Conservation (phyloP, 768 basidiomycete species). For the Termitomyces sp. region DNA sequence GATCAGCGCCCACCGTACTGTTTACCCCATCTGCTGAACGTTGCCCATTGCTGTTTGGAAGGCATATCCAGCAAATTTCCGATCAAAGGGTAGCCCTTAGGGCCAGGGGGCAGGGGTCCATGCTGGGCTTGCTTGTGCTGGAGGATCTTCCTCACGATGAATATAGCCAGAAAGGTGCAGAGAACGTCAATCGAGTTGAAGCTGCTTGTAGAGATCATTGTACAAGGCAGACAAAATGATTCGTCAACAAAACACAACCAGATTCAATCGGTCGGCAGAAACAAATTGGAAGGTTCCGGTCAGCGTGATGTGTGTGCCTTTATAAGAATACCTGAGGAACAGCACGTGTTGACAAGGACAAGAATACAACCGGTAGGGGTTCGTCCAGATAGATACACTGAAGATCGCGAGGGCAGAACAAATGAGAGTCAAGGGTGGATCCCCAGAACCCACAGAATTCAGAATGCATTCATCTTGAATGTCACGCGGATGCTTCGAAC, state of each 20-base stretch:
- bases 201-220: not conserved
- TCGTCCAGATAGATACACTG: too few relatives aligned
- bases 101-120: slow-evolving; percentile 1
- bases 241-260: too few relatives aligned
- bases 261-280: not conserved
- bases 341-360: too few relatives aligned
- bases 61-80: slow-evolving; percentile 6
- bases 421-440: too few relatives aligned
- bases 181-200: slow-evolving; percentile 17
- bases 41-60: not conserved
- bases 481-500: too few relatives aligned
- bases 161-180: slow-evolving; percentile 25
- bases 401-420: too few relatives aligned
- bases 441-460: too few relatives aligned
- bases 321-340: not conserved
- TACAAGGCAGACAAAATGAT: not conserved
- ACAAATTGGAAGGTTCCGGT: not conserved
- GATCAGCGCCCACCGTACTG: not conserved
- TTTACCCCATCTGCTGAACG: slow-evolving; percentile 4
- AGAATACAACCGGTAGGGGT: too few relatives aligned
- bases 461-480: too few relatives aligned
- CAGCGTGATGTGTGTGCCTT: not conserved
- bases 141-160: slow-evolving; percentile 26
- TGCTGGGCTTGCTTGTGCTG: slow-evolving; percentile 2
- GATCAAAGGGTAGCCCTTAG: slow-evolving; percentile 2